Evolutionary conservation across 805 yeast species (phyloP).

Genomic region (Ogataea neopini): DNA sequence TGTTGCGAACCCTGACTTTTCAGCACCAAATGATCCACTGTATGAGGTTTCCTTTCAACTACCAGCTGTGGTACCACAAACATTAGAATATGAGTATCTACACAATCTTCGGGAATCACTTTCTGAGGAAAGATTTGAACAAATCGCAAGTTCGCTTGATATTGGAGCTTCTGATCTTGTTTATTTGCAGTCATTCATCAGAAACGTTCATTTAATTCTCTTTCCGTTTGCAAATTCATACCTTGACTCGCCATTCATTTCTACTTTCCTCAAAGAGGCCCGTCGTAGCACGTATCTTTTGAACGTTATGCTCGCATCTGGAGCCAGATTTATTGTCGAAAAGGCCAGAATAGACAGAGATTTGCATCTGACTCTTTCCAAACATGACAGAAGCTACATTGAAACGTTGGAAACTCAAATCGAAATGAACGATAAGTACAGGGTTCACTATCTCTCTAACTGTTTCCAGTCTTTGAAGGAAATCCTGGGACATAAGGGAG

Average conservation of each 20-base stretch:
- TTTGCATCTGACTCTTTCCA: constrained; percentile 8
- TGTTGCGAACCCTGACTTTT: constrained; percentile 15
- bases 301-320: constrained; percentile 70
- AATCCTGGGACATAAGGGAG: constrained; percentile 39
- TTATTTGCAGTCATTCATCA: constrained; percentile 32
- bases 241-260: constrained; percentile 30
- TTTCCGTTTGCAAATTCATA: constrained; percentile 32
- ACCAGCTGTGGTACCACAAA: background rate
- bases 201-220: constrained; percentile 31
- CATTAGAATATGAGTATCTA: constrained; percentile 24
- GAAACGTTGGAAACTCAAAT: constrained; percentile 21
- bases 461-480: constrained; percentile 60
- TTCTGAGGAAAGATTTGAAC: constrained; percentile 18
- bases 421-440: constrained; percentile 53
- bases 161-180: constrained; percentile 24
- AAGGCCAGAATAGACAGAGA: constrained; percentile 27
- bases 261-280: constrained; percentile 27
- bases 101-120: constrained; percentile 22
- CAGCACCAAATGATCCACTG: background rate
- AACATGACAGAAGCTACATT: constrained; percentile 10
- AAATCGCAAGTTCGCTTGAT: constrained; percentile 23
- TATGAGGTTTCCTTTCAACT: too few species aligned
- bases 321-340: constrained; percentile 51
- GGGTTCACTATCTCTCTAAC: constrained; percentile 58
- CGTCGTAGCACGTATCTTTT: constrained; percentile 55